Base-by-base conservation (phyloP, 164 flowering plant genomes). In the Akebia trifoliata region DNA sequence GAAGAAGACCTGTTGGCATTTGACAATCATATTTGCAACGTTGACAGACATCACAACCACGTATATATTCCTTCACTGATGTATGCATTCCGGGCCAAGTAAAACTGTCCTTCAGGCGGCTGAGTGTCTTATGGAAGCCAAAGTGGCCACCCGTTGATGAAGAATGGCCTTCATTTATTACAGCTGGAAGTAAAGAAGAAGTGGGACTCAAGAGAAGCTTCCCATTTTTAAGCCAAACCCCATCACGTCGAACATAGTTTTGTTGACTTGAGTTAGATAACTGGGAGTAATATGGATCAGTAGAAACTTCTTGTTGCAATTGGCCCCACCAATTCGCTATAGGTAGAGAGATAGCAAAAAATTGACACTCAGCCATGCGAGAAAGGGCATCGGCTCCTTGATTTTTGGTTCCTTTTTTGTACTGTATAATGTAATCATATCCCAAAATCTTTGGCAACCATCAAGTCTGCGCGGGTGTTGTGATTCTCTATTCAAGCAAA, bases 401-500 rank as follows among this genome's bases (percentile, higher is more conserved):
- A 20, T 61, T 61, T 7, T 61, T 30, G 1, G 8, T n/a, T 1
- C 54, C 59, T 1, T n/a, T 20, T 15, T 62, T 45, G 10, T 62
- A 54, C 18, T 54, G 34, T 21, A 54, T 54, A 1, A 2, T 31
- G 30, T 32, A 60, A 28, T 47, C 32, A 37, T 59, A 59, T 1
- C 54, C 39, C 22, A 52, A 14, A 2, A 52, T 6, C 15, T 52
- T 52, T 0, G 56, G 25, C 1, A 35, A 26, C 59, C 50, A 61
- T 6, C 34, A 6, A 11, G 38, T 14, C 12, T 40, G 50, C 3
- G 40, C 31, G 1, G 30, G 59, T 1, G 43, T 61, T 4, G 57
- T 57, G 28, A 54, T 50, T 31, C 31, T 38, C 4, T 48, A 50
- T 12, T 61, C 65, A 18, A 52, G n/a, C 8, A 60, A 28, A 20